phyloP scores from a whole-genome alignment of 805 yeast species.

The Ogataea trehaloabstinens region DNA sequence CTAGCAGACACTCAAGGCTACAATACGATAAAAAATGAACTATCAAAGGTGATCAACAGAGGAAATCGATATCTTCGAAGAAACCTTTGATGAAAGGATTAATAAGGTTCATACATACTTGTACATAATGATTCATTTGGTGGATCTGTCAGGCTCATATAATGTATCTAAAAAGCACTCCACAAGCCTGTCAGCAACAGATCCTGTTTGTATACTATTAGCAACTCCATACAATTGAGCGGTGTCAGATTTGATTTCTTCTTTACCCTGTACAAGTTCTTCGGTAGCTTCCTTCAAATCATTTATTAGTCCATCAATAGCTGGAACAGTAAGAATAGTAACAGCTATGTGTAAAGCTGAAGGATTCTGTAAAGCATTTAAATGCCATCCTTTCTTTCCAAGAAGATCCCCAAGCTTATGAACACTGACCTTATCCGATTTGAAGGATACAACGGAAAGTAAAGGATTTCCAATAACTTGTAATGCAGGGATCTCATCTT shows the following conservation, averaged over 20 bases:
- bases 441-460: slow-evolving; percentile 79
- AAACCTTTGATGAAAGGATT: slow-evolving; percentile 1
- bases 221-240: slow-evolving; percentile 96
- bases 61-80: slow-evolving; percentile 17
- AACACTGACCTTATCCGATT: slow-evolving; percentile 58
- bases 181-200: slow-evolving; percentile 78
- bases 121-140: slow-evolving; percentile 4
- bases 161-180: slow-evolving; percentile 79
- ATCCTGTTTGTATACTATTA: slow-evolving; percentile 80
- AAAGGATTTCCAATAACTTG: slow-evolving; percentile 82
- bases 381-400: slow-evolving; percentile 78
- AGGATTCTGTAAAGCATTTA: slow-evolving; percentile 83
- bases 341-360: slow-evolving; percentile 89
- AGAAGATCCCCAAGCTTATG: slow-evolving; percentile 78
- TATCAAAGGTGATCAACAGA: slow-evolving; percentile 21
- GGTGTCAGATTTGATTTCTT: slow-evolving; percentile 48
- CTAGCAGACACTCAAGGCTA: slow-evolving; percentile 46
- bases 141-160: slow-evolving; percentile 47
- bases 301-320: slow-evolving; percentile 55
- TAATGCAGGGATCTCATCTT: slow-evolving; percentile 52
- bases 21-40: slow-evolving; percentile 28
- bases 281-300: slow-evolving; percentile 47
- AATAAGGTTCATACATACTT: neutral
- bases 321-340: slow-evolving; percentile 64
- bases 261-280: slow-evolving; percentile 33